Conservation (phyloP, 129 eudicot genomes). For the Smallanthus sonchifolius region DNA sequence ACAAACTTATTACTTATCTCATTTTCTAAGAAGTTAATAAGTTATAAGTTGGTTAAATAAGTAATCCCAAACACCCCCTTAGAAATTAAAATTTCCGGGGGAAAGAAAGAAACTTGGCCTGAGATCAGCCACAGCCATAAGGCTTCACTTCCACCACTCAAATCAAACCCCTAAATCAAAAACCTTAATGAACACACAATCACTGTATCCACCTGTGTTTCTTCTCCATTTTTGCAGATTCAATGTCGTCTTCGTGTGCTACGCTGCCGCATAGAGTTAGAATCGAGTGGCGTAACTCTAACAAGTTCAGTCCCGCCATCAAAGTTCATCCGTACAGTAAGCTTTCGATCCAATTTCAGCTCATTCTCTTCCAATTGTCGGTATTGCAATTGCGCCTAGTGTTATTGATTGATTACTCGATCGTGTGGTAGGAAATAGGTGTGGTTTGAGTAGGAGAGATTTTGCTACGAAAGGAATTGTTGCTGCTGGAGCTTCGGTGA, state of each 20-base stretch:
- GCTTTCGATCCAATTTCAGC: slow-evolving; percentile 14
- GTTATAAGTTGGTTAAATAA: too few species aligned
- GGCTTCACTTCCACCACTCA: slow-evolving; percentile 40
- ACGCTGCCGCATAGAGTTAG: slow-evolving; percentile 34
- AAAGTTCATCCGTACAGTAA: slow-evolving; percentile 40
- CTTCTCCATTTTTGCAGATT: neutral
- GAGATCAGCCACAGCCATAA: slow-evolving; percentile 43
- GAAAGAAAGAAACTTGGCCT: slow-evolving; percentile 32
- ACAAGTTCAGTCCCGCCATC: slow-evolving; percentile 15
- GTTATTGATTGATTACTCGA: neutral
- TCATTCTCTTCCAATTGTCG: neutral
- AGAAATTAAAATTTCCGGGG: slow-evolving; percentile 28
- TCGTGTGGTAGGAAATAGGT: slow-evolving; percentile 48
- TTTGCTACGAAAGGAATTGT: slow-evolving; percentile 63
- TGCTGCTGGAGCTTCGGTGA: slow-evolving; percentile 74
- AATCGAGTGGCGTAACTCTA: slow-evolving; percentile 26
- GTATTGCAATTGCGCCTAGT: neutral
- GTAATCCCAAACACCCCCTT: too few species aligned
- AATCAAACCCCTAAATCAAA: slow-evolving; percentile 12
- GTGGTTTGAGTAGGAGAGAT: slow-evolving; percentile 67
- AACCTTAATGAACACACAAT: neutral
- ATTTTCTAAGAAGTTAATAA: too few species aligned
- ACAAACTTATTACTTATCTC: too few species aligned
- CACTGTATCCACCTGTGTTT: neutral
- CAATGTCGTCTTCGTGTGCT: slow-evolving; percentile 58